Evolutionary conservation across 345 rosid species (phyloP), one percentile per base, ranked within the genome.

Genomic region (Geranium brycei): DNA sequence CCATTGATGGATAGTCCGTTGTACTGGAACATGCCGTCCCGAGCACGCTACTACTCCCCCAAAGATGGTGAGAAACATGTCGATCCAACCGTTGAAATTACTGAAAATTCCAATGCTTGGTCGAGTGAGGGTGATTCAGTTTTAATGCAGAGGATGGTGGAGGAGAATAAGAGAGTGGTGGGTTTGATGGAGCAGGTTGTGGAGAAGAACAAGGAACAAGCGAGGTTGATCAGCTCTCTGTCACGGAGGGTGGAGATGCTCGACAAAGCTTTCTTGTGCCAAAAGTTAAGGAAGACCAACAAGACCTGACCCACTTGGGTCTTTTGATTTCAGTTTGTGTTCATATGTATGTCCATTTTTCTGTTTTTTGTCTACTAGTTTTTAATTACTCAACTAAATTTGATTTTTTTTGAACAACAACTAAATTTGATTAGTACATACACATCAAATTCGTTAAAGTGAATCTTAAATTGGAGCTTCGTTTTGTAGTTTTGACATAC

Each of bases 131-230:
- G 5, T 58, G 23, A 31, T 38, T 40, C 17, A 55, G 79, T 76
- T 62, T 19, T 79, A 64, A 4, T 79, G 67, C 73, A 75, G 72
- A 83, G 73, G 73, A 79, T 79, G 76, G 13, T 74, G 68, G 82
- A 83, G 77, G 92, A 83, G 16, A 86, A 82, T 19, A 83, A 75
- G 73, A 79, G 70, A 69, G 78, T 80, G 76, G 80, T 84, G 83
- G 71, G 73, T 3, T 2, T 82, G 77, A 81, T 84, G 86, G 64
- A 67, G 28, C 28, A 23, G 6, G 71, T 72, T 51, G 64, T 78
- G 6, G 82, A 81, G 81, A 77, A 67, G 79, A 84, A 84, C 69
- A 75, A 71, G 51, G 64, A 47, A 81, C 89, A 87, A 64, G 76
- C 74, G 0, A 69, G 59, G 74, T 1, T 87, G 65, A 31, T 87